Conservation (phyloP, 257 asterid genomes). For the Solanum bulbocastanum region DNA sequence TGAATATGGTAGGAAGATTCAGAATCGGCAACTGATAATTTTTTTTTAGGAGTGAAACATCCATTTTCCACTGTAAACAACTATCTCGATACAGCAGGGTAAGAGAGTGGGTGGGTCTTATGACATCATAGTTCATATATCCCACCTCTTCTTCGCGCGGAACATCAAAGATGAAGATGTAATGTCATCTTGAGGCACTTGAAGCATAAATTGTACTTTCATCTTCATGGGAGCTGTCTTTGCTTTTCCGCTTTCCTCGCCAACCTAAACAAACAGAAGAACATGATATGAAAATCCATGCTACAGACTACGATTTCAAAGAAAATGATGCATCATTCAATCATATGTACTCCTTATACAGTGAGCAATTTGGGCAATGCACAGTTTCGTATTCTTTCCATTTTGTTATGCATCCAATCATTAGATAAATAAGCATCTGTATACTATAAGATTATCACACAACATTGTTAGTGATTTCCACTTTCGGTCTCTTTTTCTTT, state of each 20-base stretch:
- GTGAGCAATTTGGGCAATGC: not conserved
- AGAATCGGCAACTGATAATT: not conserved
- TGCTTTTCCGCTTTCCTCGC: slow-evolving; percentile 71
- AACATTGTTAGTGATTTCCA: not conserved
- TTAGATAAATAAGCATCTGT: not conserved
- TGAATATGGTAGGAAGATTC: not conserved
- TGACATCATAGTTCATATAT: slow-evolving; percentile 24
- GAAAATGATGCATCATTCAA: not conserved
- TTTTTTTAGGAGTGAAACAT: not conserved
- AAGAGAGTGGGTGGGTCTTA: not conserved
- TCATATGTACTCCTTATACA: not conserved
- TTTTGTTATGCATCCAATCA: not conserved
- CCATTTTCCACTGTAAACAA: not conserved
- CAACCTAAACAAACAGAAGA: slow-evolving; percentile 38
- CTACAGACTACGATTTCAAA: not conserved
- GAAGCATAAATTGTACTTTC: slow-evolving; percentile 91
- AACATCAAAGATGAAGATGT: slow-evolving; percentile 68
- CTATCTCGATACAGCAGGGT: not conserved
- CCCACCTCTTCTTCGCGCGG: slow-evolving; percentile 94
- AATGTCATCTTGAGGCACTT: slow-evolving; percentile 85
- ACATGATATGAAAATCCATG: not conserved
- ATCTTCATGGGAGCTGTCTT: slow-evolving; percentile 85
- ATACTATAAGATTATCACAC: not conserved
- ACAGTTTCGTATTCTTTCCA: not conserved
- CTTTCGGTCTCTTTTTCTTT: not conserved